Percentiles rank a stretch among this genome's conserved stretches.
These are phyloP conservation scores for Cinchona pubescens DNA, from an alignment of 257 asterid genomes.

Conservation along the genomic window DNA sequence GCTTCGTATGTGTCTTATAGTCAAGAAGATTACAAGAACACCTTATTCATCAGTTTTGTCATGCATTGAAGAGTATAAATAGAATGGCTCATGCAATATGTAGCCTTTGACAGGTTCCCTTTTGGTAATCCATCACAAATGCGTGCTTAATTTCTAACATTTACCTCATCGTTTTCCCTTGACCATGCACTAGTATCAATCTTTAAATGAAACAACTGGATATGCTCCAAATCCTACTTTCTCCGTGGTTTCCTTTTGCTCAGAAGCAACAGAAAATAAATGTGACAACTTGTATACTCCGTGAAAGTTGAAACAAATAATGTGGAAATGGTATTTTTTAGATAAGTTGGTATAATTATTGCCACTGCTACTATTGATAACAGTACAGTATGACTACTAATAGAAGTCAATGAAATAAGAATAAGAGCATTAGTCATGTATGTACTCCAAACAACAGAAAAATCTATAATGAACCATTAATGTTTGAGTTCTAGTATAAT, in stretches of 20 bases:
- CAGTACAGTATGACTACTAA: background rate
- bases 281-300: background rate
- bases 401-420: too few relatives aligned
- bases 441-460: background rate
- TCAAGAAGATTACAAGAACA: too few relatives aligned
- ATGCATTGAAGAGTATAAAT: too few relatives aligned
- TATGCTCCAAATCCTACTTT: slow-evolving; percentile 40
- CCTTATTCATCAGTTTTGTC: too few relatives aligned
- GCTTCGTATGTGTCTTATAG: too few relatives aligned
- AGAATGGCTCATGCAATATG: too few relatives aligned
- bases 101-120: too few relatives aligned
- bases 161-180: background rate
- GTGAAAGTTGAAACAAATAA: background rate
- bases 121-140: background rate
- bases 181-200: slow-evolving; percentile 9
- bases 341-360: background rate
- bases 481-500: background rate
- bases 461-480: background rate
- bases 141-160: background rate
- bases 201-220: slow-evolving; percentile 40
- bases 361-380: background rate
- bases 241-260: slow-evolving; percentile 51
- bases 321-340: background rate
- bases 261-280: slow-evolving; percentile 10
- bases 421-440: too few relatives aligned